These are phyloP conservation scores for Alternaria brassicae DNA, from an alignment of 2,329 filamentous ascomycete genomes.

Conservation along the genomic window DNA sequence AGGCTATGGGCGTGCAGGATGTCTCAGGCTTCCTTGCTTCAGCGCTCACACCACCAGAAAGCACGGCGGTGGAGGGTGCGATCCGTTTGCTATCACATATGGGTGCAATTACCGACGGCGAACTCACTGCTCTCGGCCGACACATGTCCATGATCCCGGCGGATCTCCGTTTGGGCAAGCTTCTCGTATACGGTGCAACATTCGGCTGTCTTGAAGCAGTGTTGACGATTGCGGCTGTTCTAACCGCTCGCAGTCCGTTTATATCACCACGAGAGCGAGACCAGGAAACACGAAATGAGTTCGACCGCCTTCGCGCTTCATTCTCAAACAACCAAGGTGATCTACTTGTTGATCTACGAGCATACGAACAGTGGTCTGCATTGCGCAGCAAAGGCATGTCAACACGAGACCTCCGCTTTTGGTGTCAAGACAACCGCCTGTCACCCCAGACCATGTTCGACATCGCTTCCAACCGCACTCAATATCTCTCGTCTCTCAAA, in stretches of 20 bases:
- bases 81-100: slow-evolving; percentile 80
- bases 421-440: slow-evolving; percentile 87
- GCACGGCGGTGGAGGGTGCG: slow-evolving; percentile 83
- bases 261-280: slow-evolving; percentile 83
- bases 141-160: slow-evolving; percentile 96
- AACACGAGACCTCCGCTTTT: slow-evolving; percentile 70
- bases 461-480: slow-evolving; percentile 82
- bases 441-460: slow-evolving; percentile 84
- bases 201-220: slow-evolving; percentile 92
- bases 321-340: slow-evolving; percentile 86
- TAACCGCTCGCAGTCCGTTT: slow-evolving; percentile 90
- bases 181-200: slow-evolving; percentile 93
- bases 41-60: slow-evolving; percentile 88
- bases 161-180: slow-evolving; percentile 88
- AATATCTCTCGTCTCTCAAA: slow-evolving; percentile 84
- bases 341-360: slow-evolving; percentile 83
- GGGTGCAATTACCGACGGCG: slow-evolving; percentile 84
- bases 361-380: slow-evolving; percentile 83
- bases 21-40: slow-evolving; percentile 81
- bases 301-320: slow-evolving; percentile 74
- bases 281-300: slow-evolving; percentile 80
- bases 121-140: slow-evolving; percentile 86
- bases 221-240: slow-evolving; percentile 85
- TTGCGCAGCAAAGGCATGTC: slow-evolving; percentile 64
- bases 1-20: slow-evolving; percentile 90